Base-by-base conservation (phyloP, 257 asterid species). In the Fraxinus cuspidata region DNA sequence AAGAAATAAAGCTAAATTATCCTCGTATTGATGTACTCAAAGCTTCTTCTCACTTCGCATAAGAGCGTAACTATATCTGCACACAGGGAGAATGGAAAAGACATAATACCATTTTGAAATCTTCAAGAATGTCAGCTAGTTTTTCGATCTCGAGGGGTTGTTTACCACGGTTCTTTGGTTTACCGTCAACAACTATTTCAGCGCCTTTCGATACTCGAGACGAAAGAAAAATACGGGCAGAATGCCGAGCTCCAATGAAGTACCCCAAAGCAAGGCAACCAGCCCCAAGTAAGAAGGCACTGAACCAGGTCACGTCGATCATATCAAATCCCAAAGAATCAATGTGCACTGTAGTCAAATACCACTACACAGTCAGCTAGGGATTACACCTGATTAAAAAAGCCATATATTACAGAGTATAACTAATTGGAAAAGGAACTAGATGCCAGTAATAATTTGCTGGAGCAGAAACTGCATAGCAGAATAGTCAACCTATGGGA, bases 101-200 rank as follows among this genome's bases (percentile, higher is more conserved):
- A 51, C 31, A 72, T 44, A 2, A 34, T 68, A 93, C 99, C 99
- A 95, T 93, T 86, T 95, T 95, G 83, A 95, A 95, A 82, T 95
- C 97, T 34, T 93, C 92, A 74, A 90, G 89, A 69, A 89, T 89
- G 63, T 92, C 99, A 37, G 99, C 98, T 32, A 95, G 88, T 77
- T 86, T 93, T 81, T 93, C 99, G 76, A 92, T 84, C 81, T 89
- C 93, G 28, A 86, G 92, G 44, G 84, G 83, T 38, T 73, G 88
- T 86, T 92, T 93, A 74, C 78, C 87, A 80, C 73, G 75, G 78
- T 88, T 89, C 82, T 81, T 86, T 79, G 83, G 87, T 74, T 78
- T 85, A 49, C 86, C 94, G 56, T 77, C 80, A 35, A 67, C 81
- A n/a, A 63, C 37, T 44, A 31, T 15, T 56, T 81, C 85, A 60